Base-by-base conservation (phyloP, 1,284 basidiomycete genomes). In the Erythrobasidium hasegawianum region DNA sequence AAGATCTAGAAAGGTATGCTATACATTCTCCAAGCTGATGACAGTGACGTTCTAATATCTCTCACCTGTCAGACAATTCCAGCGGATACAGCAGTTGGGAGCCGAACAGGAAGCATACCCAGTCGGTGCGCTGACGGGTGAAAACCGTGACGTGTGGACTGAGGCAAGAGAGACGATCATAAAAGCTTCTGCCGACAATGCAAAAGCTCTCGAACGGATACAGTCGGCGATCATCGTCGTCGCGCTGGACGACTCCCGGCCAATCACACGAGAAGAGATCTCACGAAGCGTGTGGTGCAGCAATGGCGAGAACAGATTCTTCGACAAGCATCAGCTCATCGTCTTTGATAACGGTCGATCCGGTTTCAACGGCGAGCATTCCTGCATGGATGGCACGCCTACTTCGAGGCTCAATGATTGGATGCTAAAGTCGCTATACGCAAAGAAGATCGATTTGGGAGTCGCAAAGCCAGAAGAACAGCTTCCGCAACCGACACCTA, bases 331-430 rank as follows among this genome's bases (percentile, higher is more conserved):
- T 77, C 89, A 97, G 77, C 75, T 89, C 62, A 85, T 97, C 73
- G 89, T 96, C 40, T 96, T 89, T 75, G 88, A 91, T 71, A 90
- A 92, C 72, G 96, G 92, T 61, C 89, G 92, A 68, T 91, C 90
- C 27, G 95, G 91, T 1, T 99, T 96, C 77, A 83, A 83, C 64
- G 73, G 72, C 39, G 73, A 74, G 66, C 91, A 95, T 78, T 91
- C 89, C 13, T 91, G 89, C 76, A 90, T 94, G 89, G 95, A 97
- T 75, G 95, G 95, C 52, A 97, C 93, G 0, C 90, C 95, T 0
- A 97, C 95, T 0, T 81, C 97, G 38, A 87, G 95, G 62, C 79
- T 97, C 81, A 97, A 96, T 81, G 95, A 99, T 77, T 99, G 94
- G 78, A 81, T 92, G 61, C 80, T 97, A 49, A 89, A 85, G 14